phyloP scores from a whole-genome alignment of 1,284 basidiomycete genomes.

The Leccinum griseonigrum region DNA sequence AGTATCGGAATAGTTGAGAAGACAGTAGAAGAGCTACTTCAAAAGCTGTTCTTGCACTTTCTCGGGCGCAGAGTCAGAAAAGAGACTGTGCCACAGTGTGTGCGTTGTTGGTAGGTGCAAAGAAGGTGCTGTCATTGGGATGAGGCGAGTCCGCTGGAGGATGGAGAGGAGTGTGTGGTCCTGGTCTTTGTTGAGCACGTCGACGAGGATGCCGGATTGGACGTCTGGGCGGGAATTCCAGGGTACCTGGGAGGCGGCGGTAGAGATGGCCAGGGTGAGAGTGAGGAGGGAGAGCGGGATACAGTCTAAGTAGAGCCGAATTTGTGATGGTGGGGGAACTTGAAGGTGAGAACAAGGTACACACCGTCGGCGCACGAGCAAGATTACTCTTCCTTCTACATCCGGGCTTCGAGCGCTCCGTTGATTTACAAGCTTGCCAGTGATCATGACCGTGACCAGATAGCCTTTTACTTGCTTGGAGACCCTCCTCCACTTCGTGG shows the following conservation, averaged over 20 bases:
- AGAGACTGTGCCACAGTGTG: conserved; percentile 47
- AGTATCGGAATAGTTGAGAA: conserved; percentile 79
- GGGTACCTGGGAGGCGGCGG: conserved; percentile 31
- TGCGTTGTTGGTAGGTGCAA: conserved; percentile 94
- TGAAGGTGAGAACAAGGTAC: background rate
- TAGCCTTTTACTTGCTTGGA: too few relatives aligned
- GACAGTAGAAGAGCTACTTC: conserved; percentile 92
- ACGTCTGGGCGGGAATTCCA: conserved; percentile 26
- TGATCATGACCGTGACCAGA: too few relatives aligned
- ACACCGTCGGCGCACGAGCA: too few relatives aligned
- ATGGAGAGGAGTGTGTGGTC: conserved; percentile 80
- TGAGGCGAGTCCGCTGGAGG: conserved; percentile 82
- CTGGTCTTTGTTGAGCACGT: conserved; percentile 70
- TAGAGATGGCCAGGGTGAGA: conserved; percentile 31
- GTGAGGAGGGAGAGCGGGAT: conserved; percentile 39
- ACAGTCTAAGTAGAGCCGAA: conserved; percentile 33
- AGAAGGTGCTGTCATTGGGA: conserved; percentile 86
- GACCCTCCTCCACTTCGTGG: too few relatives aligned
- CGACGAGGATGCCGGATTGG: conserved; percentile 58
- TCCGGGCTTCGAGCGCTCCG: too few relatives aligned
- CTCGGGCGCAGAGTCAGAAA: conserved; percentile 54
- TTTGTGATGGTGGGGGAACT: conserved; percentile 13
- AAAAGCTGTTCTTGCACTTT: conserved; percentile 85
- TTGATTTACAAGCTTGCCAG: too few relatives aligned
- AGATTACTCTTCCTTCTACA: too few relatives aligned